Percentiles rank a stretch among this genome's conserved stretches.
Evolutionary conservation across 2,329 filamentous ascomycete species (phyloP).

Genomic region (Cytospora paraplurivora): DNA sequence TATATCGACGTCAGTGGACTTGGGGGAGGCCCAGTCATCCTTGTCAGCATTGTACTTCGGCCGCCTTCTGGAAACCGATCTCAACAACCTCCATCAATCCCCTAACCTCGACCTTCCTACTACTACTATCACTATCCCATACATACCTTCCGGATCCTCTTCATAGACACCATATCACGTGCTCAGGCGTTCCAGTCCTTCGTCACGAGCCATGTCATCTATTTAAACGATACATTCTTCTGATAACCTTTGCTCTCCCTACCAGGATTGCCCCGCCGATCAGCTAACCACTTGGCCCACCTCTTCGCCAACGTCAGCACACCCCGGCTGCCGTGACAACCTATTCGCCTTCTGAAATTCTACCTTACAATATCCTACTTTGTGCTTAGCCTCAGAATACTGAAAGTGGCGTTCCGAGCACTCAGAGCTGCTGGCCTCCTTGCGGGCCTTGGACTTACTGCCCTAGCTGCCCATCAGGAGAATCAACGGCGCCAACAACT

Average conservation of each 20-base stretch:
- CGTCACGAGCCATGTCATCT: neutral
- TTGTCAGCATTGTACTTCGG: neutral
- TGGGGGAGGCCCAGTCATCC: neutral
- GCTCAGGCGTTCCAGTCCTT: neutral
- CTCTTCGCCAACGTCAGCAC: conserved; percentile 19
- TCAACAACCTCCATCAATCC: neutral
- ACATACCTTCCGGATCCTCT: neutral
- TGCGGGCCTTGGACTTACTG: conserved; percentile 61
- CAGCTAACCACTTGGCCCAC: neutral
- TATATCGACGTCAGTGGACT: neutral
- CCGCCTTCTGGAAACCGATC: neutral
- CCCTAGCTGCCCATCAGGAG: conserved; percentile 56
- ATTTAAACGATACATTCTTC: neutral
- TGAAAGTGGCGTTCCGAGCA: conserved; percentile 58
- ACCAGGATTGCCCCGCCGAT: conserved; percentile 14
- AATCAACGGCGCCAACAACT: conserved; percentile 46
- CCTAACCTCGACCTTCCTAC: neutral
- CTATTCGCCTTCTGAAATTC: conserved; percentile 2
- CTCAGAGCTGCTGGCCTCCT: conserved; percentile 57
- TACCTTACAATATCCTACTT: conserved; percentile 1
- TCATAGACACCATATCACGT: neutral
- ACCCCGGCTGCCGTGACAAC: neutral
- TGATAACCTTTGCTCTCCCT: conserved; percentile 1
- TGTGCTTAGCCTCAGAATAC: conserved; percentile 4
- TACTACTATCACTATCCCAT: neutral